phyloP scores from a whole-genome alignment of 257 asterid genomes.

The Gentiana macrophylla region DNA sequence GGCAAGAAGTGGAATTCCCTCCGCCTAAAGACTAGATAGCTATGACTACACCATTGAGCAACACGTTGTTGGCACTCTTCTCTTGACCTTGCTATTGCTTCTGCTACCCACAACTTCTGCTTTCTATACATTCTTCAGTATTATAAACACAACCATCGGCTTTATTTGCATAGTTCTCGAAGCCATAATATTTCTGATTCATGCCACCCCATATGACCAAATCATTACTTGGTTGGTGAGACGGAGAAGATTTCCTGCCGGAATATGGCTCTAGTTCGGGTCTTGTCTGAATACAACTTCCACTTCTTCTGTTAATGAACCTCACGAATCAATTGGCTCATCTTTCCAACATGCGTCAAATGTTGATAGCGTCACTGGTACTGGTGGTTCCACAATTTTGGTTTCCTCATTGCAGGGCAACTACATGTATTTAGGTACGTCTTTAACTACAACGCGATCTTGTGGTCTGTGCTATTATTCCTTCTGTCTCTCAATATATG shows the following conservation, averaged over 20 bases:
- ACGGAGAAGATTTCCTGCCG: conserved; percentile 70
- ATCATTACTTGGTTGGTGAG: conserved; percentile 60
- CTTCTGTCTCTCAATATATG: too few relatives aligned
- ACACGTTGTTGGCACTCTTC: conserved; percentile 88
- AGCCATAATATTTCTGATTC: conserved; percentile 48
- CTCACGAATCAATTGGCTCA: conserved; percentile 13
- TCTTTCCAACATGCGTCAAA: conserved; percentile 20
- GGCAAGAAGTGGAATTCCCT: conserved; percentile 90
- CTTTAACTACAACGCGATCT: not conserved
- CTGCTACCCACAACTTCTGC: conserved; percentile 86
- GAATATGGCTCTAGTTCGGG: conserved; percentile 65
- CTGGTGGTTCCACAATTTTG: conserved; percentile 26
- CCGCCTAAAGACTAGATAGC: conserved; percentile 84
- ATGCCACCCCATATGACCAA: conserved; percentile 69
- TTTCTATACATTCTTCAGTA: conserved; percentile 86
- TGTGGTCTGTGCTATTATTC: too few relatives aligned
- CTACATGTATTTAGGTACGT: conserved; percentile 53
- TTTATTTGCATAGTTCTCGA: conserved; percentile 42
- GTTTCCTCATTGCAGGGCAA: conserved; percentile 78
- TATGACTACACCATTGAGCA: conserved; percentile 81
- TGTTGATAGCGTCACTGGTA: conserved; percentile 6
- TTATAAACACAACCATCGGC: conserved; percentile 52
- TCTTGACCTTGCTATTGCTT: conserved; percentile 79
- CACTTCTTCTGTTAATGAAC: conserved; percentile 14
- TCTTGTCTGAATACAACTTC: conserved; percentile 19